Evolutionary conservation across 2,329 filamentous ascomycete species (phyloP).

Genomic region (Leptographium procerum): DNA sequence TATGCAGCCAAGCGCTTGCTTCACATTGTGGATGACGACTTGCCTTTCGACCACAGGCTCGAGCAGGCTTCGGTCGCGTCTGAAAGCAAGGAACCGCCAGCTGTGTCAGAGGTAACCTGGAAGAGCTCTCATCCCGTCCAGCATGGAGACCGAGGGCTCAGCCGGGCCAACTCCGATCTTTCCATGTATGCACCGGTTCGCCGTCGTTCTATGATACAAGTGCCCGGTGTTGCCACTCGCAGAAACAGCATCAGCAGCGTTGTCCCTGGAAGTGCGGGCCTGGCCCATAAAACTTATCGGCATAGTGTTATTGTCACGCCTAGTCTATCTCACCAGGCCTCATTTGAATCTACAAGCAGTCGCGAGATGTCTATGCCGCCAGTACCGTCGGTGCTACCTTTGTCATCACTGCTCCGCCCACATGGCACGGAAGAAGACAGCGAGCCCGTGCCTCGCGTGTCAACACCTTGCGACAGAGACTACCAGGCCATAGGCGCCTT

Average conservation of each 20-base stretch:
- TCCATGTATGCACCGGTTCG: slow-evolving; percentile 36
- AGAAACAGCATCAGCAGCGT: slow-evolving; percentile 15
- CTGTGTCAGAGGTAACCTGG: slow-evolving; percentile 22
- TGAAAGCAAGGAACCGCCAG: slow-evolving; percentile 22
- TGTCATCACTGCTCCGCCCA: neutral
- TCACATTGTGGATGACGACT: slow-evolving; percentile 24
- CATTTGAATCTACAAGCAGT: slow-evolving; percentile 24
- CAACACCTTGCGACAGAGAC: slow-evolving; percentile 42
- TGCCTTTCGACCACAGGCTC: slow-evolving; percentile 19
- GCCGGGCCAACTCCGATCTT: slow-evolving; percentile 33
- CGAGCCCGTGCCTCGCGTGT: slow-evolving; percentile 22
- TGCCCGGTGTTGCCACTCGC: slow-evolving; percentile 38
- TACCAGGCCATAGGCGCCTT: slow-evolving; percentile 51
- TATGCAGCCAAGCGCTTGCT: slow-evolving; percentile 34
- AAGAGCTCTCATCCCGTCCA: slow-evolving; percentile 24
- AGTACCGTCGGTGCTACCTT: slow-evolving; percentile 1
- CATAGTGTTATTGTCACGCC: slow-evolving; percentile 27
- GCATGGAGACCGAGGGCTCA: slow-evolving; percentile 17
- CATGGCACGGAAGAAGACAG: neutral
- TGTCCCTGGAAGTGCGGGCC: slow-evolving; percentile 10
- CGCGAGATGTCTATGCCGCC: slow-evolving; percentile 14
- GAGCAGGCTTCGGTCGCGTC: slow-evolving; percentile 23
- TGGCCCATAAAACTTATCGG: slow-evolving; percentile 22
- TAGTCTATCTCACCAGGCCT: slow-evolving; percentile 25
- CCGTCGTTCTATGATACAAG: slow-evolving; percentile 35